Base-by-base conservation (phyloP, 768 basidiomycete species). In the Candolleomyces aberdarensis region DNA sequence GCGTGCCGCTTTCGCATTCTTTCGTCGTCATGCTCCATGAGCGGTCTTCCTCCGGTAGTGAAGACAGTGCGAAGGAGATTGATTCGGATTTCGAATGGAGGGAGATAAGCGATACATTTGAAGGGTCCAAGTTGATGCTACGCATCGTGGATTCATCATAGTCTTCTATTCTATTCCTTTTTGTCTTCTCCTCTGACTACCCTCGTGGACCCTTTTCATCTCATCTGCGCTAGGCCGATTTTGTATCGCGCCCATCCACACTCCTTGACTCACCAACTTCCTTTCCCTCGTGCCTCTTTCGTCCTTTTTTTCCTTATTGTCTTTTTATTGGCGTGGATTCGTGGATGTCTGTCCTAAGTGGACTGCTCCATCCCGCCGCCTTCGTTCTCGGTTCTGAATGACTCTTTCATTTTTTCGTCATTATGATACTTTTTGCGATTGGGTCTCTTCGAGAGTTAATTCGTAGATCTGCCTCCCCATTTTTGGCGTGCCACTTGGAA, bases 61-160 rank as follows among this genome's bases (percentile, higher is more conserved):
- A 26, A 26, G 26, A 26, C 26, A 26, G 26, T 26, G 26, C 26
- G 63, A 41, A 59, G 68, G 69, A 19, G 72, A 73, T 90, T 48
- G 71, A 77, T 9, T 80, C 78, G 13, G 82, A 87, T 62, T 74
- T 72, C n/a, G 84, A 88, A 51, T 91, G 89, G 89, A 76, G 81
- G 60, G 72, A 76, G 10, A 77, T 83, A 6, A 71, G 80, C 32
- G 67, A 77, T 10, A 70, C 74, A 31, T 72, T 78, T 58, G 77
- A 80, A 55, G 74, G 78, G 3, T 71, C 70, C 59, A 91, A 88
- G 70, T 75, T 91, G 19, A 74, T 81, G 0, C 75, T 92, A 22
- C 81, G 83, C 52, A 75, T 91, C 59, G 67, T 85, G 48, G 82
- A 85, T 64, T 69, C 71, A 20, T 32, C 15, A 41, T 56, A 26